A percentile compares a stretch with the other conserved stretches of the same genome.
Evolutionary conservation across 2,329 filamentous ascomycete genomes (phyloP).

Genomic region (Rutstroemia sp.): DNA sequence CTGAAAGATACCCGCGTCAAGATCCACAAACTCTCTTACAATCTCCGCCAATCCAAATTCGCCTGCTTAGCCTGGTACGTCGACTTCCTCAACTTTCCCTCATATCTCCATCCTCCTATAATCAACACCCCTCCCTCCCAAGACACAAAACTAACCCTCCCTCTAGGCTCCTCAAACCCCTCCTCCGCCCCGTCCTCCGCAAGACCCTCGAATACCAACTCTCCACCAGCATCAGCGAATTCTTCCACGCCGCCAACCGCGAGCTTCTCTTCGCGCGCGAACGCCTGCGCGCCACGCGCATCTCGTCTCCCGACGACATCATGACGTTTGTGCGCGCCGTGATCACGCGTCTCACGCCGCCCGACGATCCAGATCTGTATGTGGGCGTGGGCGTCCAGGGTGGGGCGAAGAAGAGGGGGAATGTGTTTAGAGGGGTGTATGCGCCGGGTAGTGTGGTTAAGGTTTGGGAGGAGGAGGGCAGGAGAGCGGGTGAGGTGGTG

Average conservation of each 20-base stretch:
- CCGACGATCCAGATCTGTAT: slow-evolving; percentile 69
- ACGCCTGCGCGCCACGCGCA: slow-evolving; percentile 74
- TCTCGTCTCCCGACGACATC: slow-evolving; percentile 72
- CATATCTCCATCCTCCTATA: background rate
- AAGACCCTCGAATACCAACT: slow-evolving; percentile 75
- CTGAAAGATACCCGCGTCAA: slow-evolving; percentile 69
- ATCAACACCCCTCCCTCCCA: background rate
- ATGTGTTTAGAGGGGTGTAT: slow-evolving; percentile 76
- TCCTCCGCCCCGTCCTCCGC: slow-evolving; percentile 73
- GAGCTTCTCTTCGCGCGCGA: slow-evolving; percentile 85
- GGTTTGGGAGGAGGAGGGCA: slow-evolving; percentile 79
- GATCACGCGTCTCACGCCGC: slow-evolving; percentile 64
- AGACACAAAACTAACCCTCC: background rate
- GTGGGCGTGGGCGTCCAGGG: slow-evolving; percentile 62
- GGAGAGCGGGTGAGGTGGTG: slow-evolving; percentile 62
- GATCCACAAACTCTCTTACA: slow-evolving; percentile 83
- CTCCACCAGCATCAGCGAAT: slow-evolving; percentile 60
- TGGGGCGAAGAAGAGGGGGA: slow-evolving; percentile 43
- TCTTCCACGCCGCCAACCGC: slow-evolving; percentile 67
- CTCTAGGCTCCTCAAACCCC: slow-evolving; percentile 59
- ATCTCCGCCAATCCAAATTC: slow-evolving; percentile 66
- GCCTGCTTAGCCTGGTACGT: slow-evolving; percentile 62
- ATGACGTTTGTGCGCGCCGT: slow-evolving; percentile 79
- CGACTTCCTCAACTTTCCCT: background rate
- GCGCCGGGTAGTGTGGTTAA: slow-evolving; percentile 84